Evolutionary conservation across 2,329 filamentous ascomycete species (phyloP).

Genomic region (Stemphylium vesicarium): DNA sequence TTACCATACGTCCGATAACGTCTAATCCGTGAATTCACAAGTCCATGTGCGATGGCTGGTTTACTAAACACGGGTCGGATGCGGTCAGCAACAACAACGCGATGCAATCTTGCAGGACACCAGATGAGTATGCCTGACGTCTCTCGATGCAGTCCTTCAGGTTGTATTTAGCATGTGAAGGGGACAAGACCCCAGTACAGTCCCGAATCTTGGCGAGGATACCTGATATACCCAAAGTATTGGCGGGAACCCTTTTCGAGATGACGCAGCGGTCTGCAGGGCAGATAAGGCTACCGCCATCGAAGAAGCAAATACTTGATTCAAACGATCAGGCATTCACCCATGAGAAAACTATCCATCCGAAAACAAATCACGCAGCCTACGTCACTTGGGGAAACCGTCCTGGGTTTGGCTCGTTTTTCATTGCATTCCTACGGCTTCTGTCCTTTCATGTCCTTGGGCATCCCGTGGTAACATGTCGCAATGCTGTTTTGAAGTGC

Average conservation of each 20-base stretch:
- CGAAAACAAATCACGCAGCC: conserved; percentile 1
- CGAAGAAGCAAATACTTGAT: neutral
- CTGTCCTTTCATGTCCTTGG: conserved; percentile 23
- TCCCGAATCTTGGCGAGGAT: conserved; percentile 20
- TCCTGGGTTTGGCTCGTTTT: conserved; percentile 31
- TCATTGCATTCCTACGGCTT: conserved; percentile 37
- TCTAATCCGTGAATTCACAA: neutral
- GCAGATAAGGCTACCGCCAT: neutral
- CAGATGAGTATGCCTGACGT: neutral
- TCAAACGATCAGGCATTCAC: neutral
- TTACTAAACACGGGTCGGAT: neutral
- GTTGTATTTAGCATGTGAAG: conserved; percentile 6
- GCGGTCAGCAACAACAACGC: neutral
- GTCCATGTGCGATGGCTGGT: neutral
- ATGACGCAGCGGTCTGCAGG: conserved; percentile 6
- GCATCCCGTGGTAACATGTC: conserved; percentile 27
- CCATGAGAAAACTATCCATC: neutral
- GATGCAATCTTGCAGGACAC: neutral
- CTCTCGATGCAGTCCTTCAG: too few species aligned
- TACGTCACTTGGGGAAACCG: neutral
- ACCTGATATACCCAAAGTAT: neutral
- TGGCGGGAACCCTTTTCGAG: neutral
- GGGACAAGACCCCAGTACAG: conserved; percentile 1
- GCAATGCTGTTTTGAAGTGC: conserved; percentile 41
- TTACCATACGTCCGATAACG: neutral